Evolutionary conservation across 176 grass and related monocot species (phyloP), one percentile per base, ranked within the genome.

Genomic region (Eleusine indica): DNA sequence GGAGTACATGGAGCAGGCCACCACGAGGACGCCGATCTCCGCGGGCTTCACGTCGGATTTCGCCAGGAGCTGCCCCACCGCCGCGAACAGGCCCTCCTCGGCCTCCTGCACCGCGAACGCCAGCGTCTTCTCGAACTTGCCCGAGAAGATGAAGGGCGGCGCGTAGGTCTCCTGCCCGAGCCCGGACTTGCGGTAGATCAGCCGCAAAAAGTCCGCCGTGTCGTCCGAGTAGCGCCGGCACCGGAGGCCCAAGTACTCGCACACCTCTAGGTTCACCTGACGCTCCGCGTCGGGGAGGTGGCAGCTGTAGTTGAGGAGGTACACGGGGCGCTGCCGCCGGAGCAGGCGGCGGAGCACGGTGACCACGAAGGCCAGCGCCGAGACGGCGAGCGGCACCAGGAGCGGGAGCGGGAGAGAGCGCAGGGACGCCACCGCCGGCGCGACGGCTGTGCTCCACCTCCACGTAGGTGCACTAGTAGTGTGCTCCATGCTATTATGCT

Each of bases 121-220:
- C 16, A 85, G 84, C 73, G 85, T 92, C 76, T 87, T 84, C 7
- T 78, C 65, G 37, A 91, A 86, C 62, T 60, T 54, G 42, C 88
- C 82, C 1, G 85, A 86, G 86, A 89, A 85, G 80, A 92, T 66
- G 77, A 85, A 97, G 28, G 82, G 92, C 66, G 94, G 92, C 73
- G 88, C 86, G 84, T 78, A 97, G 10, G 94, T 93, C 87, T 97
- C 94, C 58, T 97, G 86, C 0, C 94, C 94, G 2, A 97, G 87
- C 1, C 94, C 91, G 75, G 94, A 97, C 84, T 97, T 97, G 74
- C 74, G 66, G 89, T 87, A 97, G 89, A 97, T 93, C 38, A 82
- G 81, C 0, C 91, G 89, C 89, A 97, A 89, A 87, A 97, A 97
- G 38, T 88, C 91, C 7, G 85, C 78, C n/a, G 67, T 87, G 70